These are phyloP conservation scores for Suillus alpinus DNA, from an alignment of 768 basidiomycete genomes.

Conservation along the genomic window DNA sequence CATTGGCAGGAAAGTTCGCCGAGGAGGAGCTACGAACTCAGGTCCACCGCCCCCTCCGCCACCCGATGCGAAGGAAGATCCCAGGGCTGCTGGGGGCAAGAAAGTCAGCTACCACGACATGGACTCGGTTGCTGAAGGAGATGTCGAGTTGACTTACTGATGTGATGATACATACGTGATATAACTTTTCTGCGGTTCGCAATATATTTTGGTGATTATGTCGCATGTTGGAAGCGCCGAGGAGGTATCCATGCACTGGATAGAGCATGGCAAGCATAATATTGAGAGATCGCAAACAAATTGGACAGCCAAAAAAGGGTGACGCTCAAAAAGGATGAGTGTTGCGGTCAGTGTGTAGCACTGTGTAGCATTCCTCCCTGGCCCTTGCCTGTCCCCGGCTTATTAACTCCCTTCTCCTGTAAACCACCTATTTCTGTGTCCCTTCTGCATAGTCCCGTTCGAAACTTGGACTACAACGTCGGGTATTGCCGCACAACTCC, in stretches of 20 bases:
- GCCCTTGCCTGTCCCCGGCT: not conserved
- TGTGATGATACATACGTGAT: conserved; percentile 19
- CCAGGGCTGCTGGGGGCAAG: conserved; percentile 83
- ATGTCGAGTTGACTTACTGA: conserved; percentile 53
- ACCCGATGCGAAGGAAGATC: conserved; percentile 89
- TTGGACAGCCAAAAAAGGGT: not conserved
- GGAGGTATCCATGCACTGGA: not conserved
- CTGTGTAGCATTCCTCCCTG: not conserved
- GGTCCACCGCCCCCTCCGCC: conserved; percentile 77
- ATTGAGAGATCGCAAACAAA: not conserved
- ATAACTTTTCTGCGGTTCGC: conserved; percentile 22
- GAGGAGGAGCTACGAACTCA: conserved; percentile 36
- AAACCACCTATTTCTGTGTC: not conserved
- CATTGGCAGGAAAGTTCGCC: conserved; percentile 31
- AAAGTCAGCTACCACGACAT: conserved; percentile 95
- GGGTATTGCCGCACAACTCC: not conserved
- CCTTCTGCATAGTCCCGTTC: not conserved
- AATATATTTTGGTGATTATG: conserved; percentile 21
- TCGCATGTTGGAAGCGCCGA: not conserved
- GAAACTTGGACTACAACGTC: not conserved
- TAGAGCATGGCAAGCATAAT: not conserved
- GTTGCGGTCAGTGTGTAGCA: conserved; percentile 1
- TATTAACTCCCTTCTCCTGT: not conserved
- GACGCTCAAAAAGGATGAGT: not conserved
- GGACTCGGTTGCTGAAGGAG: conserved; percentile 87